Evolutionary conservation across 352 stramenopile species (phyloP).

Genomic region (Pythium myriotylum): DNA sequence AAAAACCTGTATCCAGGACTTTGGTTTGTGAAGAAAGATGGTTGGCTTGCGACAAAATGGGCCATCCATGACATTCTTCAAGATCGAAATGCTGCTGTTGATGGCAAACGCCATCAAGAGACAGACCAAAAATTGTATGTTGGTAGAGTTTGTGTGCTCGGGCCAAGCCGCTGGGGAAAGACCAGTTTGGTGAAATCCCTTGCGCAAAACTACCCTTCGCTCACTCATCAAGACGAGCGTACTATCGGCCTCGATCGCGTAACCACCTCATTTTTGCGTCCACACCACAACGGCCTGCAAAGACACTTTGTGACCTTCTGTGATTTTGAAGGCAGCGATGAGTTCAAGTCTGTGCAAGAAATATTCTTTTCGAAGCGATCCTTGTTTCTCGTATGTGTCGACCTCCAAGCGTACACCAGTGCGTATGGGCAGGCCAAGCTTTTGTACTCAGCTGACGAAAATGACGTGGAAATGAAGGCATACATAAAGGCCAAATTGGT

Average conservation of each 20-base stretch:
- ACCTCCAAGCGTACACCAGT: background rate
- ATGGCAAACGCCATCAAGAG: no score
- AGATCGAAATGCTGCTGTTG: no score
- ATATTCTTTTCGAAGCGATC: constrained; percentile 12
- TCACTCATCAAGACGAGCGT: constrained; percentile 17
- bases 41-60: no score
- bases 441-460: background rate
- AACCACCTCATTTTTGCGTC: constrained; percentile 27
- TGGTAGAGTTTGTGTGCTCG: constrained; percentile 30
- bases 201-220: background rate
- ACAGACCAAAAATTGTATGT: background rate
- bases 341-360: constrained; percentile 6
- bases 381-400: constrained; percentile 6
- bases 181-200: constrained; percentile 33
- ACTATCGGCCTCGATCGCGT: constrained; percentile 34
- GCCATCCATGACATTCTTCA: no score
- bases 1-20: no score
- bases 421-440: background rate
- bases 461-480: background rate
- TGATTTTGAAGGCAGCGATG: constrained; percentile 10
- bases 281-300: background rate
- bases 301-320: constrained; percentile 11
- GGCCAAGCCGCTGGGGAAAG: constrained; percentile 30
- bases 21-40: no score
- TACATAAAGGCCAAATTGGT: constrained; percentile 5